A percentile compares a stretch with the other conserved stretches of the same genome.
Conservation (phyloP, 1,284 basidiomycete genomes). For the Agroathelia rolfsii region DNA sequence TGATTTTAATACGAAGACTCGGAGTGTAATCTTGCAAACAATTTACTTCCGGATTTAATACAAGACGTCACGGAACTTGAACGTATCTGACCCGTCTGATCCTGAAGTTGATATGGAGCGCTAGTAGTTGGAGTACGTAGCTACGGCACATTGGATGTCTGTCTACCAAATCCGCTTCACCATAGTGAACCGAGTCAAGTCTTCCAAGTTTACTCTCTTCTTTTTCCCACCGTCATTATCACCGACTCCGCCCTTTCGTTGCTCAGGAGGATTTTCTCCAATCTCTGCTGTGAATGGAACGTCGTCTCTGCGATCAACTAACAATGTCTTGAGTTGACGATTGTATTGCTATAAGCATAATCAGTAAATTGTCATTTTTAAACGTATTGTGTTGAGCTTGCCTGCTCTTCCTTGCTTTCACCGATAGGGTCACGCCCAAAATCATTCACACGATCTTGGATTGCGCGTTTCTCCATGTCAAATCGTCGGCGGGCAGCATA, state of each 20-base stretch:
- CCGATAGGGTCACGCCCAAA: conserved; percentile 82
- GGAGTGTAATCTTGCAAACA: no score
- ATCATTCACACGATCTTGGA: conserved; percentile 69
- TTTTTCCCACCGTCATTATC: conserved; percentile 35
- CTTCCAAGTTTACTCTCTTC: conserved; percentile 64
- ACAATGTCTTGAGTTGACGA: conserved; percentile 61
- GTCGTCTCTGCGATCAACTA: conserved; percentile 64
- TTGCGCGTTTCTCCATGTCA: conserved; percentile 68
- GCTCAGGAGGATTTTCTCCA: conserved; percentile 40
- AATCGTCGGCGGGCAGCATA: conserved; percentile 70
- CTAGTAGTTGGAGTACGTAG: no score
- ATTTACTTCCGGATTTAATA: no score
- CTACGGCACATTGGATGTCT: no score
- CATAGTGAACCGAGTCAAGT: conserved; percentile 89
- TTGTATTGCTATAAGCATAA: conserved; percentile 44
- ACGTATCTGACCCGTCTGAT: no score
- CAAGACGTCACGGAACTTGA: no score
- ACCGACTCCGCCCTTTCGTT: conserved; percentile 12
- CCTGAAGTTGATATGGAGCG: not conserved
- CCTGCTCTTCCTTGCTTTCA: conserved; percentile 77
- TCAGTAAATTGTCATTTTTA: conserved; percentile 5
- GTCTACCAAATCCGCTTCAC: conserved; percentile 82
- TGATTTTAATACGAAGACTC: no score
- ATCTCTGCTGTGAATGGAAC: conserved; percentile 59
- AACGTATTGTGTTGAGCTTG: conserved; percentile 23